These are phyloP conservation scores for Thelonectria rubi DNA, from an alignment of 2,329 filamentous ascomycete species.

Conservation along the genomic window DNA sequence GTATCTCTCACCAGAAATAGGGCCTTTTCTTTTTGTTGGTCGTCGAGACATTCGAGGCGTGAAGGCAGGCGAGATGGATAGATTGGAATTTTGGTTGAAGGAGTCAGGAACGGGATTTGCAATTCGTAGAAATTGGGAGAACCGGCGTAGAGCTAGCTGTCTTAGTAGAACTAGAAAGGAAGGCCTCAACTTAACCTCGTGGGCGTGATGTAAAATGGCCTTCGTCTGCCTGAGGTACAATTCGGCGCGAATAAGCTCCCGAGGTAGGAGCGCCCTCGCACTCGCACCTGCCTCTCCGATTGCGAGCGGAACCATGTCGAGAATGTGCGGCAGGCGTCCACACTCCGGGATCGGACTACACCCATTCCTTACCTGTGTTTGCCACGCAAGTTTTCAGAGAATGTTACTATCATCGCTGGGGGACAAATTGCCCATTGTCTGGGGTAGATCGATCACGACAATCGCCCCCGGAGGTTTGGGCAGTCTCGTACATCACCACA, in stretches of 20 bases:
- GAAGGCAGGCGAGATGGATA: not conserved
- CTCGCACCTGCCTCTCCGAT: slow-evolving; percentile 21
- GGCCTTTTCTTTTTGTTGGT: slow-evolving; percentile 41
- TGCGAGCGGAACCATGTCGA: slow-evolving; percentile 11
- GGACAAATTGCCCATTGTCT: no score
- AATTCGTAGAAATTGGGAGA: no score
- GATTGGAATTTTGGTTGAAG: not conserved
- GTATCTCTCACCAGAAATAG: slow-evolving; percentile 32
- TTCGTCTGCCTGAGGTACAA: slow-evolving; percentile 9
- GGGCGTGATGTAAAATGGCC: not conserved
- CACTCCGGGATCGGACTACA: not conserved
- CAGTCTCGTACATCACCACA: not conserved
- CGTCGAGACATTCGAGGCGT: slow-evolving; percentile 39
- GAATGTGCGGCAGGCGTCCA: not conserved
- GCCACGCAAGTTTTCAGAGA: not conserved
- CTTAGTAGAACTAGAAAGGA: no score
- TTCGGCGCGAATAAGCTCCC: not conserved
- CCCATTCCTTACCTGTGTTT: not conserved
- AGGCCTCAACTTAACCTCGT: no score
- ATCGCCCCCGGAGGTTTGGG: not conserved
- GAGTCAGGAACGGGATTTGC: not conserved
- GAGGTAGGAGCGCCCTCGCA: slow-evolving; percentile 5
- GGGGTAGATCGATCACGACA: not conserved
- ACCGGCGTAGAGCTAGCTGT: no score
- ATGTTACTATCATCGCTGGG: not conserved